Conservation (phyloP, 345 rosid species). For the Cardamine occulta region DNA sequence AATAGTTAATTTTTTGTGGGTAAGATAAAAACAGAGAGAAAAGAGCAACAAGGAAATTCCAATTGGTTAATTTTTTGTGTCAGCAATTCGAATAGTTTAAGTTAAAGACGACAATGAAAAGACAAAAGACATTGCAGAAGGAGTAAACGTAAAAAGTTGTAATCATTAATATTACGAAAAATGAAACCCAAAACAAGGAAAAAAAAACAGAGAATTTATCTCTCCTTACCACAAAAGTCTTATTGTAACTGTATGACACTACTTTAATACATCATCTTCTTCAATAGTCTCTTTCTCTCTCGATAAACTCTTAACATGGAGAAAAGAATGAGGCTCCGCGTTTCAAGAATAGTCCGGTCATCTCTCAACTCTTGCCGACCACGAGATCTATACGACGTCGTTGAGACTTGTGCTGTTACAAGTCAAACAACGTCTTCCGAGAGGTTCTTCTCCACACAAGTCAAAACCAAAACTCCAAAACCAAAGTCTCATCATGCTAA, state of each 20-base stretch:
- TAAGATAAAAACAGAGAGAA: constrained; percentile 36
- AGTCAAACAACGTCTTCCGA: constrained; percentile 33
- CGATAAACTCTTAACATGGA: constrained; percentile 53
- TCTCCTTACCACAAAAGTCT: constrained; percentile 20
- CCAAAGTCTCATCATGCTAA: constrained; percentile 1
- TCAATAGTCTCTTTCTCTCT: constrained; percentile 23
- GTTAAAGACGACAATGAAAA: constrained; percentile 41
- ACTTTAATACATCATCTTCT: constrained; percentile 25
- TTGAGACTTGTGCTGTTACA: constrained; percentile 44
- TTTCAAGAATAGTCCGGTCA: constrained; percentile 68
- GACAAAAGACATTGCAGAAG: constrained; percentile 41
- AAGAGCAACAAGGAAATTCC: constrained; percentile 41
- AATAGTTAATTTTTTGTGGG: background rate
- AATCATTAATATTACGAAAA: constrained; percentile 38
- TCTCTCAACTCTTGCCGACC: constrained; percentile 67
- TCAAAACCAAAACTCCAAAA: constrained; percentile 24
- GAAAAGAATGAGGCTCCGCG: constrained; percentile 57
- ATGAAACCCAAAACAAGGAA: constrained; percentile 10
- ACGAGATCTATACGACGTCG: constrained; percentile 62
- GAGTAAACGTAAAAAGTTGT: constrained; percentile 38
- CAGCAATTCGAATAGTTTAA: constrained; percentile 41
- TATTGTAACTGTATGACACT: constrained; percentile 3
- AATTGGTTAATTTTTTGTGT: constrained; percentile 39
- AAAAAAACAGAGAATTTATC: constrained; percentile 14
- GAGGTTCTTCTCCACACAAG: constrained; percentile 26